Evolutionary conservation across 805 yeast genomes (phyloP).

Genomic region (Brettanomyces naardenensis): DNA sequence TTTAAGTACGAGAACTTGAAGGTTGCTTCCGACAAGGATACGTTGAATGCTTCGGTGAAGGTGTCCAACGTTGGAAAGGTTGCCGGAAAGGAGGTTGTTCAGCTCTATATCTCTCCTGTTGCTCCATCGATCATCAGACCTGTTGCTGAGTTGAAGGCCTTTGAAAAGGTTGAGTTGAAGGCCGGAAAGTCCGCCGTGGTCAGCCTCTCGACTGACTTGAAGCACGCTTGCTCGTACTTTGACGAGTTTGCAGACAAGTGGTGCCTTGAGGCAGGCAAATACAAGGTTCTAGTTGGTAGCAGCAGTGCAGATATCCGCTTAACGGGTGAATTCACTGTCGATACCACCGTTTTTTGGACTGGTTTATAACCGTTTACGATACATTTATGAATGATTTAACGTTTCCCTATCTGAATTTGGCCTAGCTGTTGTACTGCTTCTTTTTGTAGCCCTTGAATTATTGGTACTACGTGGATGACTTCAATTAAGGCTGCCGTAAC

Average conservation of each 20-base stretch:
- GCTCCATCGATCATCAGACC: slow-evolving; percentile 34
- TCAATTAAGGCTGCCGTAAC: too few relatives aligned
- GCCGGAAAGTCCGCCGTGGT: slow-evolving; percentile 37
- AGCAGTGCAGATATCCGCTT: neutral
- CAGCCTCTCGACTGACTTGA: slow-evolving; percentile 30
- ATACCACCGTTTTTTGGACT: neutral
- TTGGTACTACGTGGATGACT: too few relatives aligned
- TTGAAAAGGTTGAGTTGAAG: slow-evolving; percentile 37
- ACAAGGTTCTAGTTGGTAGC: slow-evolving; percentile 40
- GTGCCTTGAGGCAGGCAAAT: slow-evolving; percentile 44
- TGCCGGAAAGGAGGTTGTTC: slow-evolving; percentile 48
- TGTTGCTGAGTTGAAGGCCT: slow-evolving; percentile 52
- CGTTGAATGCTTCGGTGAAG: slow-evolving; percentile 25
- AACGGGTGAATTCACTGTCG: neutral
- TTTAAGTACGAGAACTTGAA: slow-evolving; percentile 35
- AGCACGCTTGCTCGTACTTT: slow-evolving; percentile 48
- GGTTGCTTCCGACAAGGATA: slow-evolving; percentile 21
- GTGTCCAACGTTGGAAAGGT: slow-evolving; percentile 37
- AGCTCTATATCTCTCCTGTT: slow-evolving; percentile 37
- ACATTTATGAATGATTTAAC: too few relatives aligned
- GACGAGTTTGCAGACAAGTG: slow-evolving; percentile 41
- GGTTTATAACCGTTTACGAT: too few relatives aligned
- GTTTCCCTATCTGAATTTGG: too few relatives aligned
- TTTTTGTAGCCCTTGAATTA: too few relatives aligned
- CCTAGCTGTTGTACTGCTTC: too few relatives aligned